phyloP scores from a whole-genome alignment of 768 basidiomycete genomes.

The Termitomyces sp. region DNA sequence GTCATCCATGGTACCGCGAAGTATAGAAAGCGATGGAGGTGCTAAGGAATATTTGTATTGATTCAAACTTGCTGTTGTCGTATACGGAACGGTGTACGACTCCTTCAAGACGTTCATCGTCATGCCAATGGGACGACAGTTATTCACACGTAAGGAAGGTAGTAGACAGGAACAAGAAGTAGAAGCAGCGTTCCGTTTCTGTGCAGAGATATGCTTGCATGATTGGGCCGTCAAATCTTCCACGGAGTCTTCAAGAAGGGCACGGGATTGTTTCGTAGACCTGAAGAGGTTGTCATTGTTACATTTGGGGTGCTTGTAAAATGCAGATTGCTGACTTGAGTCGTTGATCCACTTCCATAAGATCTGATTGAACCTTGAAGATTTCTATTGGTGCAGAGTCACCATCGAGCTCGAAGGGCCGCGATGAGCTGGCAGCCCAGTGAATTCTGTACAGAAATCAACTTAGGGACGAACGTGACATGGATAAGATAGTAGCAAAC shows the following conservation, averaged over 20 bases:
- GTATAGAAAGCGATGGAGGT: conserved; percentile 46
- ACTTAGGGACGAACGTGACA: neutral
- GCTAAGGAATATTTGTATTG: conserved; percentile 40
- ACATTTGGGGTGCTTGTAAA: neutral
- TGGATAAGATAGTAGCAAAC: neutral
- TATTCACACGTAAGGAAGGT: neutral
- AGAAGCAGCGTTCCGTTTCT: neutral
- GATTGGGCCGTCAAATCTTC: neutral
- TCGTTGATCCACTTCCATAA: neutral
- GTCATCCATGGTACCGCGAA: conserved; percentile 37
- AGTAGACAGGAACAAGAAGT: conserved; percentile 4
- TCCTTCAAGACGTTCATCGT: conserved; percentile 16
- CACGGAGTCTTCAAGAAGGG: neutral
- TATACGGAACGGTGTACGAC: conserved; percentile 21
- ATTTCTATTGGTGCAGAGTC: neutral
- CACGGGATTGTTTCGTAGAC: neutral
- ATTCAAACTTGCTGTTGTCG: conserved; percentile 25
- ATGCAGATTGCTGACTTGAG: neutral
- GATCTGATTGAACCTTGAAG: neutral
- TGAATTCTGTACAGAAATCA: neutral
- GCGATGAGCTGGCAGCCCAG: neutral
- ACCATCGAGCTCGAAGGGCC: neutral
- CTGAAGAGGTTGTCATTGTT: neutral
- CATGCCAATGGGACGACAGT: neutral
- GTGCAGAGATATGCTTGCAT: neutral